Base-by-base conservation (phyloP, 2,329 filamentous ascomycete species). In the Annulohypoxylon truncatum region DNA sequence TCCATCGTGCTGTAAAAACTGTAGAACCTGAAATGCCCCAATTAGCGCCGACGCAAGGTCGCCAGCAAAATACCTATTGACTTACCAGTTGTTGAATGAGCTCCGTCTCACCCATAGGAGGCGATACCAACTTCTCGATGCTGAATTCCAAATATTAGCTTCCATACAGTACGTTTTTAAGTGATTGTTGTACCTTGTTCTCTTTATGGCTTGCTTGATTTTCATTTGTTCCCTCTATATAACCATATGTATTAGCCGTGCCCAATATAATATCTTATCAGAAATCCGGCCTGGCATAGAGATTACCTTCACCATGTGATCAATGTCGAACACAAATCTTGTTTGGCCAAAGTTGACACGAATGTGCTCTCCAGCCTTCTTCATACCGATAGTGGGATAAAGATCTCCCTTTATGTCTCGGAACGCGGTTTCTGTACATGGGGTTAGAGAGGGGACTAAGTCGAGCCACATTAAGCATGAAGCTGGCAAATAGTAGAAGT, bases 1-100 rank as follows among this genome's bases (percentile, higher is more conserved):
- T 64, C 96, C 96, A 74, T 98, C 96, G 72, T 98, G 95, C 35
- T 94, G 92, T 12, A 99, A 82, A 71, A 97, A 98, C 79, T 97
- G 94, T 38, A 94, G 85, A 15, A 90, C 86, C 82, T 85, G 58
- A 29, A n/a, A 29, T 10, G 8, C 35, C 7, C 22, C 50, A 61
- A 35, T 73, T 52, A 75, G 61, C 28, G 31, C 64, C 47, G 6
- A 22, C 15, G 29, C 35, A 28, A 3, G 10, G 40, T 59, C 7
- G 44, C 7, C 20, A 5, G 18, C 15, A 9, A 1, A 18, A 33
- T 13, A 13, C 26, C 8, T 29, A 9, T 31, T 48, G 47, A 68
- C 82, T 68, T 75, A 95, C 89, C 61, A 98, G 82, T 72, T 92
- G 87, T 76, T 97, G 94, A 35, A 97, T 89, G 50, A 98, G 84